Percentiles rank a stretch among this genome's conserved stretches.
Conservation (phyloP, 2,329 filamentous ascomycete genomes). For the Penicillium sp. region DNA sequence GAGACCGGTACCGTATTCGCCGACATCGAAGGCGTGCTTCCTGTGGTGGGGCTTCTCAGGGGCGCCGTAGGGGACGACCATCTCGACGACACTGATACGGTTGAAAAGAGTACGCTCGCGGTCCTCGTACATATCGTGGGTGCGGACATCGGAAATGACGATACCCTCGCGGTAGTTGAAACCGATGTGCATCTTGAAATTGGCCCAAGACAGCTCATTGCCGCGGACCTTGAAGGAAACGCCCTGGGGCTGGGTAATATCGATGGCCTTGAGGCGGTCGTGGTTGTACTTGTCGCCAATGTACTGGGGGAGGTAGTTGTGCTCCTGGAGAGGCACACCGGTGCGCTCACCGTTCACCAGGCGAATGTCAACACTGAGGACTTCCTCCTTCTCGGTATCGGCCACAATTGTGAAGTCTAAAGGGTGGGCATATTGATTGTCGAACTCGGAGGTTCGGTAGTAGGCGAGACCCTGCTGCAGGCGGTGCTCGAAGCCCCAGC, state of each 20-base stretch:
- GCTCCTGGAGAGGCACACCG: slow-evolving; percentile 22
- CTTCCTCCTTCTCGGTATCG: slow-evolving; percentile 30
- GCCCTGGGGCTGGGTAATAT: slow-evolving; percentile 30
- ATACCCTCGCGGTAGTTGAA: slow-evolving; percentile 57
- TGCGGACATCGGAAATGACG: slow-evolving; percentile 51
- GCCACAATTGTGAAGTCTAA: slow-evolving; percentile 29
- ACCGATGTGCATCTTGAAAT: slow-evolving; percentile 42
- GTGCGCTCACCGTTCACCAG: slow-evolving; percentile 27
- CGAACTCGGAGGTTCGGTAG: slow-evolving; percentile 29
- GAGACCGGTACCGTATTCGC: slow-evolving; percentile 28
- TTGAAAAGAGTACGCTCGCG: slow-evolving; percentile 32
- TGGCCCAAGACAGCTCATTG: slow-evolving; percentile 32
- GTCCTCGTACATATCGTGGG: slow-evolving; percentile 29
- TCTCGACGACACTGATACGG: slow-evolving; percentile 31
- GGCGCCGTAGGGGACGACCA: slow-evolving; percentile 30
- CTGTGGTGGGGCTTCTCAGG: slow-evolving; percentile 29
- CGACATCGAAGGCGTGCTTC: slow-evolving; percentile 31
- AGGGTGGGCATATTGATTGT: slow-evolving; percentile 35
- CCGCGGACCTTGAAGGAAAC: slow-evolving; percentile 32
- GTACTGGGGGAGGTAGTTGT: slow-evolving; percentile 31
- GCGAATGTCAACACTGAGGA: slow-evolving; percentile 29
- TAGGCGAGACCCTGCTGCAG: slow-evolving; percentile 37
- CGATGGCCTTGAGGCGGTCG: slow-evolving; percentile 29
- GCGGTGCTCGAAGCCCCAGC: slow-evolving; percentile 35
- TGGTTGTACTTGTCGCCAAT: slow-evolving; percentile 26